A percentile compares a stretch with the other conserved stretches of the same genome.
Conservation (phyloP, 1,139 yeast species). For the Suhomyces panamericanus region DNA sequence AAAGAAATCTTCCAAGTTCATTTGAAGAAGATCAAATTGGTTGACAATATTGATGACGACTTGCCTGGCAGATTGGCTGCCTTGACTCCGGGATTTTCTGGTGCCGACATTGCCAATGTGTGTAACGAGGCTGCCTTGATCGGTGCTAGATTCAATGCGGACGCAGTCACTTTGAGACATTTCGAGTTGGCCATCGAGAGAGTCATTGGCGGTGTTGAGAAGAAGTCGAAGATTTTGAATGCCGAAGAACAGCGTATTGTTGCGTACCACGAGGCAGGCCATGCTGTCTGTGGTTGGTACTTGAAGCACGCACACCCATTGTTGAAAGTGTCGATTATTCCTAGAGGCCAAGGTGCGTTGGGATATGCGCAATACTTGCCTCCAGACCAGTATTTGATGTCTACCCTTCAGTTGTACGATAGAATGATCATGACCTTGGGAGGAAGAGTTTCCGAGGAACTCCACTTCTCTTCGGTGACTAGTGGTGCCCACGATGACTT, state of each 20-base stretch:
- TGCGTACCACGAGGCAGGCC: slow-evolving; percentile 98
- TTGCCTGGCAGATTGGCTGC: slow-evolving; percentile 90
- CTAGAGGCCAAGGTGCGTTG: slow-evolving; percentile 93
- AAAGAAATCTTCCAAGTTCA: slow-evolving; percentile 90
- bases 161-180: slow-evolving; percentile 69
- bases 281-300: slow-evolving; percentile 97
- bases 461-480: slow-evolving; percentile 85
- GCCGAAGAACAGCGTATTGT: slow-evolving; percentile 85
- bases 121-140: slow-evolving; percentile 96
- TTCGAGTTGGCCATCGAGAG: slow-evolving; percentile 97
- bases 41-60: slow-evolving; percentile 42
- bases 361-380: slow-evolving; percentile 99
- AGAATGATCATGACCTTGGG: slow-evolving; percentile 97
- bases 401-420: slow-evolving; percentile 76
- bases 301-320: slow-evolving; percentile 87
- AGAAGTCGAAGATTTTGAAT: slow-evolving; percentile 78
- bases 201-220: slow-evolving; percentile 94
- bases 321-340: slow-evolving; percentile 91
- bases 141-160: slow-evolving; percentile 82
- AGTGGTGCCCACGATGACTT: slow-evolving; percentile 97
- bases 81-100: slow-evolving; percentile 95
- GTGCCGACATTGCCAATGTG: slow-evolving; percentile 97
- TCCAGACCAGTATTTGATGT: slow-evolving; percentile 82
- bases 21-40: slow-evolving; percentile 62
- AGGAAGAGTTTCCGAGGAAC: slow-evolving; percentile 93